These are phyloP conservation scores for Canna indica DNA, from an alignment of 176 grass and related monocot genomes.

Conservation along the genomic window DNA sequence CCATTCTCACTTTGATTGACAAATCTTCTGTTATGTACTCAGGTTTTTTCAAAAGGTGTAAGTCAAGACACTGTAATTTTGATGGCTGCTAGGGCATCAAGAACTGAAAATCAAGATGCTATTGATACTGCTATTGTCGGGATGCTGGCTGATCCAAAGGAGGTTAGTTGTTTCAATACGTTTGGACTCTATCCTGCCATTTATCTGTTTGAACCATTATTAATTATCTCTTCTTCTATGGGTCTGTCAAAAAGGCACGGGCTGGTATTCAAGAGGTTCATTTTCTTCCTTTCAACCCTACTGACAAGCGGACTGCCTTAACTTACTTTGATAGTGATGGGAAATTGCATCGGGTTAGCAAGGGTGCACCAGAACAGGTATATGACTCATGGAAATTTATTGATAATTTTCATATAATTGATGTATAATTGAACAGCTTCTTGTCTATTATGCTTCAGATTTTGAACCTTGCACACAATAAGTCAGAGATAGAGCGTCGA, in stretches of 20 bases:
- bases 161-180: slow-evolving; percentile 31
- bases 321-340: slow-evolving; percentile 63
- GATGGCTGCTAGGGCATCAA: slow-evolving; percentile 79
- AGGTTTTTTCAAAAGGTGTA: slow-evolving; percentile 70
- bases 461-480: slow-evolving; percentile 78
- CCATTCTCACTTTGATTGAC: neutral
- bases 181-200: neutral
- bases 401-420: slow-evolving; percentile 19
- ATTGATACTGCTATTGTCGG: slow-evolving; percentile 89
- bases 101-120: slow-evolving; percentile 90
- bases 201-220: neutral
- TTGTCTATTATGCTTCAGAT: slow-evolving; percentile 38
- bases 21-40: slow-evolving; percentile 18
- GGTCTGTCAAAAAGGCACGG: slow-evolving; percentile 47
- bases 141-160: slow-evolving; percentile 90
- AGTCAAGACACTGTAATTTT: slow-evolving; percentile 63
- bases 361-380: slow-evolving; percentile 95
- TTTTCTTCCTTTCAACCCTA: slow-evolving; percentile 93
- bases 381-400: neutral
- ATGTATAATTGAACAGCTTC: neutral
- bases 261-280: slow-evolving; percentile 74
- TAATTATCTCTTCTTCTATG: slow-evolving; percentile 15
- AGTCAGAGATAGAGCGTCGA: slow-evolving; percentile 60
- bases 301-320: slow-evolving; percentile 84
- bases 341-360: slow-evolving; percentile 84